A percentile compares a stretch with the other conserved stretches of the same genome.
Evolutionary conservation across 345 rosid genomes (phyloP).

Genomic region (Pistacia vera): DNA sequence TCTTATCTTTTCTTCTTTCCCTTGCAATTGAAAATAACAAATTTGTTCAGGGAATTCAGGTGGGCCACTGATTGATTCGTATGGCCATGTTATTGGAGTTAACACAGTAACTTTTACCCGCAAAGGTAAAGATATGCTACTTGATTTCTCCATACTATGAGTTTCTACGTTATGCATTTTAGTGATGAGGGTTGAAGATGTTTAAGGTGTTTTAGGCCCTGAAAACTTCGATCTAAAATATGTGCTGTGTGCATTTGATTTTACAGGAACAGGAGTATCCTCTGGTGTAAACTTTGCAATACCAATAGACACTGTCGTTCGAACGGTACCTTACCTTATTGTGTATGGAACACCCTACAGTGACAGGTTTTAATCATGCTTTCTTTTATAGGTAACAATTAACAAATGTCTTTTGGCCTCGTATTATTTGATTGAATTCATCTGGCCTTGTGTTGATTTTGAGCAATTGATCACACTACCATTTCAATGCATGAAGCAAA

Average conservation of each 20-base stretch:
- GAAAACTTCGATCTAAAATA: not conserved
- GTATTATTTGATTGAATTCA: no score
- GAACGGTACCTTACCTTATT: slow-evolving; percentile 73
- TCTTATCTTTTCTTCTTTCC: not conserved
- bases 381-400: slow-evolving; percentile 5
- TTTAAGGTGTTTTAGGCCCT: not conserved
- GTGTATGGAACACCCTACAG: no score
- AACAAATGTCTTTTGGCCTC: not conserved
- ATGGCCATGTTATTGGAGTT: slow-evolving; percentile 85
- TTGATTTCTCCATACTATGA: not conserved
- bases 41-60: slow-evolving; percentile 66
- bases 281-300: slow-evolving; percentile 87
- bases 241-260: not conserved
- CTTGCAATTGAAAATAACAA: not conserved
- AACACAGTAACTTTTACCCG: slow-evolving; percentile 90
- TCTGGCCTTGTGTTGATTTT: no score
- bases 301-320: slow-evolving; percentile 71
- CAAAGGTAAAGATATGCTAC: slow-evolving; percentile 48
- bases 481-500: not conserved
- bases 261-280: slow-evolving; percentile 70
- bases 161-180: not conserved
- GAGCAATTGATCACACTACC: no score
- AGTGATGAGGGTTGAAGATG: not conserved
- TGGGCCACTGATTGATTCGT: slow-evolving; percentile 75
- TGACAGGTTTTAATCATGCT: no score